phyloP scores from a whole-genome alignment of 139 green algal genomes.

The Mychonastes homosphaera region DNA sequence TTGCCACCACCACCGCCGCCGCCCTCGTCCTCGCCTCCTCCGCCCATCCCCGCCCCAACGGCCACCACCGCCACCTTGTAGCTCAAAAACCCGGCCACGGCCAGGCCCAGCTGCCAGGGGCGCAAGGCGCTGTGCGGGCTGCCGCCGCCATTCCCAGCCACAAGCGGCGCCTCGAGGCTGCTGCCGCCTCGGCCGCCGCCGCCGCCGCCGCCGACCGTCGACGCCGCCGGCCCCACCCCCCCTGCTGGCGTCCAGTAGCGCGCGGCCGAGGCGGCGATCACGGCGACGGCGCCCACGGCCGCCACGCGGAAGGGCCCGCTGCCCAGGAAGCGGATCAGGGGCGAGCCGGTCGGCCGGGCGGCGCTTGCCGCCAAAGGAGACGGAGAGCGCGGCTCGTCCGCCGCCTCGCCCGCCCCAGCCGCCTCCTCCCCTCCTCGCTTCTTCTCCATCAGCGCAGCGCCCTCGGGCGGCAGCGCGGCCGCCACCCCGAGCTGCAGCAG shows the following conservation, averaged over 20 bases:
- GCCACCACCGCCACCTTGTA: conserved; percentile 41
- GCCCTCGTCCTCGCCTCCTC: too few species aligned
- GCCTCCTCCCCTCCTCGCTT: neutral
- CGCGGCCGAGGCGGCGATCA: neutral
- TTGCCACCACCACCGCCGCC: too few species aligned
- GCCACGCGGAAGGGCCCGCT: neutral
- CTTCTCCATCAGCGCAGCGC: neutral
- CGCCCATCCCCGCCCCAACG: too few species aligned
- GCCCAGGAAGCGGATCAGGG: neutral
- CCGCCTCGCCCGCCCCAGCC: neutral
- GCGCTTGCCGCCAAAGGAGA: too few species aligned
- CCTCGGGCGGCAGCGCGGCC: conserved; percentile 11
- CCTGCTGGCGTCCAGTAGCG: neutral
- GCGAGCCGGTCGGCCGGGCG: too few species aligned
- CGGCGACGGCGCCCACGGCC: neutral
- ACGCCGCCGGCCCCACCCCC: neutral
- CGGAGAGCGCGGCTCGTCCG: neutral
- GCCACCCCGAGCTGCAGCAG: conserved; percentile 46
- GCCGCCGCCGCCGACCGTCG: neutral
- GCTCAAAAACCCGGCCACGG: conserved; percentile 40
- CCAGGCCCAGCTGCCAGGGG: conserved; percentile 26
- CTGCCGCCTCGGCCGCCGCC: neutral
- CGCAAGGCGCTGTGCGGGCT: conserved; percentile 4
- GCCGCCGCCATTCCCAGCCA: neutral
- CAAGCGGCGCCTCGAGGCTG: neutral